Evolutionary conservation across 2,329 filamentous ascomycete genomes (phyloP).

Genomic region (Nigrograna mackinnonii): DNA sequence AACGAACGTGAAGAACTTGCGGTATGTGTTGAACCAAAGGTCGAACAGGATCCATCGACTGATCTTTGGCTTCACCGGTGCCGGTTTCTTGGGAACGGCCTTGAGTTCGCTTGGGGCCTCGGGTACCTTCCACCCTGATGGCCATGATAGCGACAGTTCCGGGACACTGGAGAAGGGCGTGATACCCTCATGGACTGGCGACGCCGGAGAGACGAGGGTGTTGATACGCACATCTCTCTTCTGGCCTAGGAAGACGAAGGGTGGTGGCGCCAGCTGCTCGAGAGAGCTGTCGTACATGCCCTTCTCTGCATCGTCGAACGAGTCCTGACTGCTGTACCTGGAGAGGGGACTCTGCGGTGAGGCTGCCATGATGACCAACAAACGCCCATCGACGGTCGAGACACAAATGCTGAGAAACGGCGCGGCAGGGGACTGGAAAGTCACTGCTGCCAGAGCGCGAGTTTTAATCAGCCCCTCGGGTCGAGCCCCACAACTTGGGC

Average conservation of each 20-base stretch:
- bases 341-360: constrained; percentile 18
- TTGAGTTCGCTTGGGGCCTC: constrained; percentile 18
- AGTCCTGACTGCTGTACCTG: constrained; percentile 21
- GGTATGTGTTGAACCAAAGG: constrained; percentile 41
- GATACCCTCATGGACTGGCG: constrained; percentile 37
- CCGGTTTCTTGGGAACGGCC: constrained; percentile 18
- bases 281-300: constrained; percentile 31
- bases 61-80: constrained; percentile 22
- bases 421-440: constrained; percentile 21
- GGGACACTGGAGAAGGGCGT: constrained; percentile 36
- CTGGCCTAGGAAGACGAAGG: constrained; percentile 29
- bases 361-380: constrained; percentile 21
- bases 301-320: constrained; percentile 36
- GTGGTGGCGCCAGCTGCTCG: constrained; percentile 22
- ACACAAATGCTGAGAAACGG: constrained; percentile 20
- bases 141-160: constrained; percentile 29
- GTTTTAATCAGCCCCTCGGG: constrained; percentile 26
- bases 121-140: constrained; percentile 10
- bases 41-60: constrained; percentile 33
- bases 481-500: constrained; percentile 27
- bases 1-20: constrained; percentile 38
- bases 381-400: constrained; percentile 13
- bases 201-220: constrained; percentile 18
- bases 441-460: constrained; percentile 22
- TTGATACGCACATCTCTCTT: constrained; percentile 13